Base-by-base conservation (phyloP, 495 filamentous ascomycete genomes). In the Immersiella caudata region DNA sequence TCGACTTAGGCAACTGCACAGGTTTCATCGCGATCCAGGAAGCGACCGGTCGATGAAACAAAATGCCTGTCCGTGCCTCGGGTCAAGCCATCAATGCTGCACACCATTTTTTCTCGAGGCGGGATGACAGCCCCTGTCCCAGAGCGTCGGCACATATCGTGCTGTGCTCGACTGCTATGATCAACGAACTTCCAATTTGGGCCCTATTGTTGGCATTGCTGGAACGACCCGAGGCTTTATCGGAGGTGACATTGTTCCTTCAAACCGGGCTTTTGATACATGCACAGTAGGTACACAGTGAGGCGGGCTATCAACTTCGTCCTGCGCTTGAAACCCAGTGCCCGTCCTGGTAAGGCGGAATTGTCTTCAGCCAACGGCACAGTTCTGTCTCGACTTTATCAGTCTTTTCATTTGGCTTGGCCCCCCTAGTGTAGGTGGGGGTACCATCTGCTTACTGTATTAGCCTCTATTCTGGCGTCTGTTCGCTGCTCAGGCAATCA, bases 1-100 rank as follows among this genome's bases (percentile, higher is more conserved):
- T 46, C 40, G 40, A 46, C 40, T 1, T 46, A 11, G 36, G 59
- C 61, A 46, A 46, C 22, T 62, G 46, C 20, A 26, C 25, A n/a
- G 8, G 61, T 57, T 58, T 65, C 63, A 58, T 40, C 52, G 51
- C 55, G 29, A 65, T 29, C 63, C 63, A 65, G 63, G 63, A 65
- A 58, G 51, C 54, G 33, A 29, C 52, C 14, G 51, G n/a, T 25
- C 12, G 26, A 21, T 65, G 63, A 65, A 65, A 65, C 63, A 46
- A n/a, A 54, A 29, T 18, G 63, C 18, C n/a, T 22, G 63, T 58
- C 52, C 63, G 63, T 65, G 63, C 63, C 62, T 62, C 21, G 60
- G 21, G 36, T 33, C 20, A 14, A 27, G 49, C 26, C 62, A 12
- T 63, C 25, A 36, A 54, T 55, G 50, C 50, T 35, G 27, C 62